These are phyloP conservation scores for Setaria viridis DNA, from an alignment of 202 grass and related monocot genomes.

Conservation along the genomic window DNA sequence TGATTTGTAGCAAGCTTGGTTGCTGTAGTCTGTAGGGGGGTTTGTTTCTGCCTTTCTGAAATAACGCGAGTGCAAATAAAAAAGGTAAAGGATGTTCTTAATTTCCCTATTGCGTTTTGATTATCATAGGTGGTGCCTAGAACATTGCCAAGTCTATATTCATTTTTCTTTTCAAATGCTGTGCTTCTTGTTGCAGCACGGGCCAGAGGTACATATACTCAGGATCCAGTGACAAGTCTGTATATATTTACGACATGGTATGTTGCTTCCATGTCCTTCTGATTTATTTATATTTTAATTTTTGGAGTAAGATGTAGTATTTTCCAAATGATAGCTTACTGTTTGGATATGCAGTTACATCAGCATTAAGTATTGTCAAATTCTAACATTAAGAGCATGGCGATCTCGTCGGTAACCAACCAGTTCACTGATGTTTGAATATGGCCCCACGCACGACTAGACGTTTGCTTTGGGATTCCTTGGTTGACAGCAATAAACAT, in stretches of 20 bases:
- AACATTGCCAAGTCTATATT: background rate
- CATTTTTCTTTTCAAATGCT: slow-evolving; percentile 23
- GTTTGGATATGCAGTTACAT: slow-evolving; percentile 3
- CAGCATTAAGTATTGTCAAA: background rate
- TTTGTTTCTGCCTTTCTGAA: background rate
- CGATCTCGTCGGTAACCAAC: background rate
- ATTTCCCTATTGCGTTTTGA: background rate
- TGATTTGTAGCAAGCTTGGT: background rate
- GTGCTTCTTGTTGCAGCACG: slow-evolving; percentile 61
- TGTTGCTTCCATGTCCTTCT: slow-evolving; percentile 28
- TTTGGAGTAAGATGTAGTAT: background rate
- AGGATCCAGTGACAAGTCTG: slow-evolving; percentile 74
- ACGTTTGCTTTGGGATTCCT: background rate
- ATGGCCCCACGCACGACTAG: background rate
- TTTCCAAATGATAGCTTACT: too few relatives aligned
- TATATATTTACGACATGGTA: slow-evolving; percentile 91
- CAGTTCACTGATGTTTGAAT: background rate
- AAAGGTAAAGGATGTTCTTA: background rate
- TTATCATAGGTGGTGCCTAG: background rate
- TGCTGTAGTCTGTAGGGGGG: background rate
- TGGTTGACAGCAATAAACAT: background rate
- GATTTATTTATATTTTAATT: background rate
- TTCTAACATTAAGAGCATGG: background rate
- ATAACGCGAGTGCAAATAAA: background rate
- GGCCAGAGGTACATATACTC: slow-evolving; percentile 97